Conservation (phyloP, 148 eudicot species). For the Heliosperma pusillum region DNA sequence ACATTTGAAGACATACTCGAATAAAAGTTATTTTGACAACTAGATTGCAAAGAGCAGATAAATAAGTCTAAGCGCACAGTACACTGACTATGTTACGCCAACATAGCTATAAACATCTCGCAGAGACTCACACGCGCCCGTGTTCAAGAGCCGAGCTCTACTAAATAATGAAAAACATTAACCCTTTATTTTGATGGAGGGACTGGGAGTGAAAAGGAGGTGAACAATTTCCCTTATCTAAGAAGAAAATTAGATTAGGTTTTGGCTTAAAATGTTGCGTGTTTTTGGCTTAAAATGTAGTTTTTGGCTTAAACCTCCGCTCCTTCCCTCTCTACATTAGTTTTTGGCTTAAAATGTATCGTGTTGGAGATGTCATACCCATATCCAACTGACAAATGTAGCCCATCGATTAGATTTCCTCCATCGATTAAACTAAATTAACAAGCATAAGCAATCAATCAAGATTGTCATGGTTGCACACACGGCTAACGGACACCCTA, state of each 20-base stretch:
- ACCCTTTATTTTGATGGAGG: neutral
- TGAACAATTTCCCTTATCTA: neutral
- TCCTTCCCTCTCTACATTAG: no score
- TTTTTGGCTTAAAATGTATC: no score
- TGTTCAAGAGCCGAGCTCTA: no score
- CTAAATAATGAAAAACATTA: neutral
- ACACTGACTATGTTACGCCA: neutral
- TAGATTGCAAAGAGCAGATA: neutral
- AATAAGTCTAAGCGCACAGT: neutral
- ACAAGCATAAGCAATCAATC: neutral
- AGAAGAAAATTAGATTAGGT: no score
- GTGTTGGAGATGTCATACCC: no score
- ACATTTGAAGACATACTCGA: neutral
- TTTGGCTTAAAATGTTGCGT: no score
- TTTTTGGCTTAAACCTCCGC: no score
- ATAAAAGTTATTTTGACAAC: neutral
- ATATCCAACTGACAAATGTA: no score
- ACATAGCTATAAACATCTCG: neutral
- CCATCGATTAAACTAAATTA: no score
- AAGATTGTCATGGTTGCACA: neutral
- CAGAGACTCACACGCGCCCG: no score
- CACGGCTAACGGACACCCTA: neutral
- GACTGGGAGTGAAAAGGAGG: neutral
- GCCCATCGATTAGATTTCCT: no score
- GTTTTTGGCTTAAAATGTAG: neutral